Percentiles rank a stretch among this genome's conserved stretches.
Conservation (phyloP, 2,329 filamentous ascomycete species). For the Ophiostoma sp. region DNA sequence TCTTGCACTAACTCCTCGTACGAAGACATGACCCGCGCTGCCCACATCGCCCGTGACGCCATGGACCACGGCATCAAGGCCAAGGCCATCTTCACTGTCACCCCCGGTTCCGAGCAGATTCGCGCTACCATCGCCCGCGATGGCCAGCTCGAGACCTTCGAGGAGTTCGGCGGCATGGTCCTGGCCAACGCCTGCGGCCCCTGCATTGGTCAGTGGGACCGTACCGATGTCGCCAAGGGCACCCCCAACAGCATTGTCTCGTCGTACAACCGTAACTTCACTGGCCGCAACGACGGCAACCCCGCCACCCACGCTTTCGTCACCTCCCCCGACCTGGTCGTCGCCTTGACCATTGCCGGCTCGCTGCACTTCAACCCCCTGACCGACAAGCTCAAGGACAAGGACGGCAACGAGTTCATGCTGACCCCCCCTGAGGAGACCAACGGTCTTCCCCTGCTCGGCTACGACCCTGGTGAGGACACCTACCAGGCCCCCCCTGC, state of each 20-base stretch:
- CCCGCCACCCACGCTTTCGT: conserved; percentile 51
- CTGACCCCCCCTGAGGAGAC: conserved; percentile 73
- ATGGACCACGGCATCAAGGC: conserved; percentile 91
- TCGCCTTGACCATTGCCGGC: conserved; percentile 44
- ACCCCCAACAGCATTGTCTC: conserved; percentile 95
- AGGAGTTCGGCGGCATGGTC: conserved; percentile 93
- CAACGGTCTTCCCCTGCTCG: conserved; percentile 72
- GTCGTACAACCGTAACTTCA: conserved; percentile 99
- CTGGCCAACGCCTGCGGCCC: conserved; percentile 93
- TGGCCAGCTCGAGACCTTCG: conserved; percentile 88
- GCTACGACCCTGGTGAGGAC: conserved; percentile 85
- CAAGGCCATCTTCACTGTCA: conserved; percentile 91
- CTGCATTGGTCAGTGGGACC: conserved; percentile 95
- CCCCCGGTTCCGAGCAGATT: conserved; percentile 95
- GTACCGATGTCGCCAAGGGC: conserved; percentile 90
- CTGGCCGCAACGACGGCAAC: conserved; percentile 76
- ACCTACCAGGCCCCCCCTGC: conserved; percentile 94
- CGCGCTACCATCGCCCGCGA: conserved; percentile 89
- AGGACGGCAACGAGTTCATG: conserved; percentile 94
- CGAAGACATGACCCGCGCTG: conserved; percentile 90
- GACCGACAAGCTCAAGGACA: conserved; percentile 87
- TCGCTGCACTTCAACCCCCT: conserved; percentile 83
- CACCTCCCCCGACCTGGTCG: conserved; percentile 49
- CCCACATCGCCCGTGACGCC: conserved; percentile 88
- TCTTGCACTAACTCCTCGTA: conserved; percentile 93